These are phyloP conservation scores for Puccinia triticina DNA, from an alignment of 1,284 basidiomycete species.

Conservation along the genomic window DNA sequence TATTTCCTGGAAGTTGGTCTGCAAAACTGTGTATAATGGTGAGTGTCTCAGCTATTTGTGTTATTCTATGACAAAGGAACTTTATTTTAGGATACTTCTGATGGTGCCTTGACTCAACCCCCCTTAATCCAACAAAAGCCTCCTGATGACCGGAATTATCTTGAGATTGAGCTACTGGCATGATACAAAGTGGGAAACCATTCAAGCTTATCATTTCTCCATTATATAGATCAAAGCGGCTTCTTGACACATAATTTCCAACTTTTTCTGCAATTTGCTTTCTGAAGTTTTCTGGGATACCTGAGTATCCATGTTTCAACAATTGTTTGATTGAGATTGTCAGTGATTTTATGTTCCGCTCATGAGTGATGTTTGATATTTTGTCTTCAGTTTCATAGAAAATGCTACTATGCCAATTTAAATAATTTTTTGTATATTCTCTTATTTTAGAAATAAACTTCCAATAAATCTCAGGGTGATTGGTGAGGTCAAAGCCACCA, in stretches of 20 bases:
- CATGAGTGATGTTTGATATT: too few species aligned
- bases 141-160: neutral
- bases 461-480: neutral
- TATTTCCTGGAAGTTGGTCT: too few species aligned
- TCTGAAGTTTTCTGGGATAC: neutral
- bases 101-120: neutral
- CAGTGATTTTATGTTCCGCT: too few species aligned
- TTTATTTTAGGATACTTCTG: neutral
- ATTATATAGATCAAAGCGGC: neutral
- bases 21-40: neutral
- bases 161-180: neutral
- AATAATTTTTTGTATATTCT: neutral
- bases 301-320: too few species aligned
- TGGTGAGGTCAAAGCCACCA: neutral
- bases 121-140: neutral
- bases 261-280: neutral
- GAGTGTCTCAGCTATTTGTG: neutral
- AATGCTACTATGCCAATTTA: too few species aligned
- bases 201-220: neutral
- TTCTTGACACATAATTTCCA: neutral
- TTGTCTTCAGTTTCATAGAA: too few species aligned
- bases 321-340: neutral
- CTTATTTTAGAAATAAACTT: neutral
- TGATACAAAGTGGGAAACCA: neutral
- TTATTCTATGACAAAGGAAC: neutral